A percentile compares a stretch with the other conserved stretches of the same genome.
phyloP scores from a whole-genome alignment of 495 filamentous ascomycete species.

The Annulohypoxylon moriforme region DNA sequence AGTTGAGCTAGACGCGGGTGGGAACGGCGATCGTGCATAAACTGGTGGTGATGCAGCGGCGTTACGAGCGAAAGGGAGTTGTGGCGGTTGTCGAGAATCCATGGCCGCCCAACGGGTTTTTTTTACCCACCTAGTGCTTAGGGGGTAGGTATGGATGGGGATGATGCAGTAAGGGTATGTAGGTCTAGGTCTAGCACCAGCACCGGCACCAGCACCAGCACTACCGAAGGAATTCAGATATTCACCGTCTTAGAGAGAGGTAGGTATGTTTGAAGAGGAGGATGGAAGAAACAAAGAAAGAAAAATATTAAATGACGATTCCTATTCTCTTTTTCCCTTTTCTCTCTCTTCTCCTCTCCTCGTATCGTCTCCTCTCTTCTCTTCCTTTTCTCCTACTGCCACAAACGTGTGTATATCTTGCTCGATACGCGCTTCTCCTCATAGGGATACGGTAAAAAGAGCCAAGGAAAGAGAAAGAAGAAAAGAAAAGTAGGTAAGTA shows the following conservation, averaged over 20 bases:
- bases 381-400: constrained; percentile 15
- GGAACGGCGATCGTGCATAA: constrained; percentile 53
- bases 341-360: constrained; percentile 10
- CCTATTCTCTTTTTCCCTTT: not conserved
- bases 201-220: constrained; percentile 8
- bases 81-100: constrained; percentile 50
- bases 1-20: constrained; percentile 41
- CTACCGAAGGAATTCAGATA: constrained; percentile 9
- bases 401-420: constrained; percentile 19
- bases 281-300: not conserved
- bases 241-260: constrained; percentile 25
- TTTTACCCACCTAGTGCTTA: constrained; percentile 39
- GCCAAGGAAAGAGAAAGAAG: not conserved
- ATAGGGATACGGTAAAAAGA: constrained; percentile 20
- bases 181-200: constrained; percentile 12
- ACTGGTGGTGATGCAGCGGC: constrained; percentile 46
- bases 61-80: constrained; percentile 53
- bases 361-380: not conserved
- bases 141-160: constrained; percentile 24
- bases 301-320: not conserved
- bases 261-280: not conserved
- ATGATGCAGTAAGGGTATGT: constrained; percentile 26
- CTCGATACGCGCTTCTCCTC: constrained; percentile 25
- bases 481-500: not conserved
- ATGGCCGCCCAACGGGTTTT: constrained; percentile 29